phyloP scores from a whole-genome alignment of 1,139 yeast genomes.

The Citeromyces siamensis region DNA sequence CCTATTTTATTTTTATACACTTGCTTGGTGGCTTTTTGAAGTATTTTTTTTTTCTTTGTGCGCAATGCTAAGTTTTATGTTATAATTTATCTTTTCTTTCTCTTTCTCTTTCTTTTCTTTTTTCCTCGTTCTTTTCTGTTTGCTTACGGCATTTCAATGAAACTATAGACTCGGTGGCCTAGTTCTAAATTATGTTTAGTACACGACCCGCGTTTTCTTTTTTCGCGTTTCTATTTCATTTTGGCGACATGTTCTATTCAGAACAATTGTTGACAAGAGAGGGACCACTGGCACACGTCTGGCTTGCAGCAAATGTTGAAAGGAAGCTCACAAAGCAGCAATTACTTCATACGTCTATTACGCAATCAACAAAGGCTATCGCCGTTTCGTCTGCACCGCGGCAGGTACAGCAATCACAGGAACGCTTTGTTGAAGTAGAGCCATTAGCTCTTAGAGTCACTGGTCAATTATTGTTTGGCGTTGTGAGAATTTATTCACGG shows the following conservation, averaged over 20 bases:
- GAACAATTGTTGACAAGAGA: conserved; percentile 33
- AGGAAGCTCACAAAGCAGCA: conserved; percentile 70
- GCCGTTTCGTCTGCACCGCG: conserved; percentile 13
- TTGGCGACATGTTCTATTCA: conserved; percentile 2
- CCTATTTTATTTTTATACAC: too few relatives aligned
- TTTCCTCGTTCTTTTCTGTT: background rate
- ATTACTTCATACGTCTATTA: conserved; percentile 58
- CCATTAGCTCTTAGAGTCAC: conserved; percentile 74
- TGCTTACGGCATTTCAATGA: background rate
- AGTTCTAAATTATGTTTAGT: background rate
- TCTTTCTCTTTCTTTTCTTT: too few relatives aligned
- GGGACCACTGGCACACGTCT: conserved; percentile 82
- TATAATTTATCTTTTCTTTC: too few relatives aligned
- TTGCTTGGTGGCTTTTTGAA: too few relatives aligned
- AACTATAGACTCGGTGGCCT: background rate
- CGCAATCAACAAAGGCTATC: conserved; percentile 49
- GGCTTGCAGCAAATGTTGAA: conserved; percentile 90
- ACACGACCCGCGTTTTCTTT: conserved; percentile 4
- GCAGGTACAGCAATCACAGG: background rate
- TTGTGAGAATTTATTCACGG: conserved; percentile 77
- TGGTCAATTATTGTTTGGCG: conserved; percentile 82
- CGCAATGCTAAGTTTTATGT: too few relatives aligned
- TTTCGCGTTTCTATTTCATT: background rate
- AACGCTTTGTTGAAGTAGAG: conserved; percentile 16
- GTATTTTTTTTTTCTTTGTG: too few relatives aligned